Base-by-base conservation (phyloP, 768 basidiomycete species). In the Auriscalpium orientale region DNA sequence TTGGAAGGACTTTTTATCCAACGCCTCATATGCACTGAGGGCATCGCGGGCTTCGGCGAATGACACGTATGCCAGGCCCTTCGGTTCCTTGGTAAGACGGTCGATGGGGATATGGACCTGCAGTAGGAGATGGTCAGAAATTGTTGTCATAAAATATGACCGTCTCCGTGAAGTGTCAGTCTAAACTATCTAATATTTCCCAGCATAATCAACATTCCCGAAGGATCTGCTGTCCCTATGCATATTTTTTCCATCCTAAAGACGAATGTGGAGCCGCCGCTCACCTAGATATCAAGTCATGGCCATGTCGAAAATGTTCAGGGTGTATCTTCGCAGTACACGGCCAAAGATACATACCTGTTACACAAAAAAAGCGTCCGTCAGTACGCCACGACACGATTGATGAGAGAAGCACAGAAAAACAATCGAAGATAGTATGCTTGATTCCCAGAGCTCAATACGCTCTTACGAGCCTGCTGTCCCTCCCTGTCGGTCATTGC, bases 1-100 rank as follows among this genome's bases (percentile, higher is more conserved):
- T 71, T 95, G 93, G 69, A 97, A 94, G 0, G 91, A 84, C 38
- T 78, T 85, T 55, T 83, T 84, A 67, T 98, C 95, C 36, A 98
- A 77, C 0, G 76, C 76, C 55, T 85, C 79, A 62, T 85, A 92
- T 0, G 95, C 97, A 0, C 77, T 71, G 0, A 93, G 63, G 0
- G 87, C 86, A 15, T 73, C 68, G 3, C 71, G 56, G 0, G 81
- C 66, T 2, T 72, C 67, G 8, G 60, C 66, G 56, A 78, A 89
- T 2, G 76, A 73, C 35, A 86, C 74, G 60, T 82, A 89, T 1
- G 80, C 86, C 0, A 87, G 71, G 12, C 86, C 87, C 62, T 85
- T 84, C 0, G 79, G 64, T 35, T 75, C 68, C 55, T 75, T 75
- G 2, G 78, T 77, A 2, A 62, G 56, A 0, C 71, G 52, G 47